Percentiles rank a stretch among this genome's conserved stretches.
Evolutionary conservation across 768 basidiomycete genomes (phyloP).

Genomic region (Gelatoporia subvermispora): DNA sequence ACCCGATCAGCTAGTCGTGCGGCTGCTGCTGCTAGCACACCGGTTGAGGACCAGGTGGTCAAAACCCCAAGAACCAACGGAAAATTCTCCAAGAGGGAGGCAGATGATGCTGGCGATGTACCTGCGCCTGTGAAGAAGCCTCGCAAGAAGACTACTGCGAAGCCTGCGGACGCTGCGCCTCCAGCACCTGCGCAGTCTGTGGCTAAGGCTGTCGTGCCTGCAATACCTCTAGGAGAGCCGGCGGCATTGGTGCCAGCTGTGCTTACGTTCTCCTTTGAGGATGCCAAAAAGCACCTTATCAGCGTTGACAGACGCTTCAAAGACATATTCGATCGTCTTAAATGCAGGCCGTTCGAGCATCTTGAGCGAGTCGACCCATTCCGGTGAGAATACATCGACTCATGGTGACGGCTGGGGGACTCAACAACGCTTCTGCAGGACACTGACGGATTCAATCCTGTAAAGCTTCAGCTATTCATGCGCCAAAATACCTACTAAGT

Average conservation of each 20-base stretch:
- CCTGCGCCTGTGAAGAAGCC: conserved; percentile 4
- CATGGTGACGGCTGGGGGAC: not conserved
- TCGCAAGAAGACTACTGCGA: conserved; percentile 3
- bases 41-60: not conserved
- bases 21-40: not conserved
- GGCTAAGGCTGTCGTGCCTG: not conserved
- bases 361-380: conserved; percentile 81
- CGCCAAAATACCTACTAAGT: not conserved
- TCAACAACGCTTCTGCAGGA: conserved; percentile 33
- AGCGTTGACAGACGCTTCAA: conserved; percentile 64
- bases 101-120: conserved; percentile 1
- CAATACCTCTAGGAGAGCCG: conserved; percentile 1
- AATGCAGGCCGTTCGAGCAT: conserved; percentile 74
- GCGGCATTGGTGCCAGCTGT: conserved; percentile 55
- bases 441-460: conserved; percentile 69
- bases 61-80: not conserved
- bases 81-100: conserved; percentile 3
- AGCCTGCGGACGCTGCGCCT: not conserved
- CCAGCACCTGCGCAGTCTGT: too few relatives aligned
- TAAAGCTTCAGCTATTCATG: conserved; percentile 21
- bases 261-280: conserved; percentile 72
- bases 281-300: conserved; percentile 70
- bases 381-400: conserved; percentile 36
- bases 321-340: conserved; percentile 56
- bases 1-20: conserved; percentile 21